These are phyloP conservation scores for Xerocomellus dryophilus DNA, from an alignment of 768 basidiomycete species.

Conservation along the genomic window DNA sequence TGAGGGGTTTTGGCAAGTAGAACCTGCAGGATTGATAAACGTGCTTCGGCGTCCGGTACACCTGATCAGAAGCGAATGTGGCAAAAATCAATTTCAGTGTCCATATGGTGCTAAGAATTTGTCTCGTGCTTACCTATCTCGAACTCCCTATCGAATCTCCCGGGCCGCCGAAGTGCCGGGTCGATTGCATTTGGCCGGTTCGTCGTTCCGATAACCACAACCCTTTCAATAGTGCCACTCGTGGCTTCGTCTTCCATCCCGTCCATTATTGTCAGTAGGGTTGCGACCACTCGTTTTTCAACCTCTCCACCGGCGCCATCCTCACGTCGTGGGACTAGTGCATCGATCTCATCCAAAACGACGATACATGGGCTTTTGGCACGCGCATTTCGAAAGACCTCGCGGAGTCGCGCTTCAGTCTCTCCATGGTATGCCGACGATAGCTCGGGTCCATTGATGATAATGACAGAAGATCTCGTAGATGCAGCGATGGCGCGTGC, in stretches of 20 bases:
- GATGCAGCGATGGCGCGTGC: slow-evolving; percentile 92
- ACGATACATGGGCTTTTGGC: slow-evolving; percentile 86
- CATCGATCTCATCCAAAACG: slow-evolving; percentile 94
- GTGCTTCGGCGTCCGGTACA: slow-evolving; percentile 82
- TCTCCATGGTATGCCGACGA: slow-evolving; percentile 97
- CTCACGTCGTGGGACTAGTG: slow-evolving; percentile 86
- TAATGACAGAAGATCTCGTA: slow-evolving; percentile 81
- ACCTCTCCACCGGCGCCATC: slow-evolving; percentile 92
- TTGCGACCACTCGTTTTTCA: slow-evolving; percentile 94
- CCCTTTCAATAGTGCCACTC: slow-evolving; percentile 47
- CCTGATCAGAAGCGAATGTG: slow-evolving; percentile 45
- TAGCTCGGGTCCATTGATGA: slow-evolving; percentile 93
- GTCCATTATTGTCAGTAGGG: slow-evolving; percentile 90
- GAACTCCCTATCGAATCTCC: slow-evolving; percentile 91
- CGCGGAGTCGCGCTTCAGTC: slow-evolving; percentile 86
- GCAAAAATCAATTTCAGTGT: neutral
- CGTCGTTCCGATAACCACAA: slow-evolving; percentile 95
- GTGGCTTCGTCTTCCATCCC: slow-evolving; percentile 62
- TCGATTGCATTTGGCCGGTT: slow-evolving; percentile 96
- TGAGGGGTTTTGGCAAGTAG: slow-evolving; percentile 81
- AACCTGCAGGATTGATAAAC: slow-evolving; percentile 83
- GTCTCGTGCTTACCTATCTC: slow-evolving; percentile 68
- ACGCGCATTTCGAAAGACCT: slow-evolving; percentile 84
- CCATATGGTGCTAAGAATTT: neutral
- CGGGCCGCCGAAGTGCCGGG: slow-evolving; percentile 85